Percentiles rank a stretch among this genome's conserved stretches.
These are phyloP conservation scores for Solanum habrochaites DNA, from an alignment of 257 asterid genomes.

Conservation along the genomic window DNA sequence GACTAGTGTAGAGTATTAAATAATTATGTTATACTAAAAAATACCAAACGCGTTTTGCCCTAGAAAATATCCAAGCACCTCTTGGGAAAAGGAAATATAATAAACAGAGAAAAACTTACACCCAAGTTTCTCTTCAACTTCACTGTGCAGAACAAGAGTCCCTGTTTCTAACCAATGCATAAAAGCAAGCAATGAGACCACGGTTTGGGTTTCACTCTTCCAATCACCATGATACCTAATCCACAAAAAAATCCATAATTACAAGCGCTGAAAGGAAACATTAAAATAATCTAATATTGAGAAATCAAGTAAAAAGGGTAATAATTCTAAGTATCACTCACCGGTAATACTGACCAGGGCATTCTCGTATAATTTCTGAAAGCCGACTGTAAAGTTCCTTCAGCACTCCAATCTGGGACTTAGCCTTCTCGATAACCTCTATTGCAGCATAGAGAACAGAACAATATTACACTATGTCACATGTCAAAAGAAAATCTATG, in stretches of 20 bases:
- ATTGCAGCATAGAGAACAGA: constrained; percentile 1
- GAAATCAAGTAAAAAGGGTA: not conserved
- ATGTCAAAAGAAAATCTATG: not conserved
- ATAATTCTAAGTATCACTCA: constrained; percentile 4
- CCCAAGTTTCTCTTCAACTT: constrained; percentile 85
- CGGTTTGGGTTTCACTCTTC: constrained; percentile 79
- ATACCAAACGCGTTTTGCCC: not conserved
- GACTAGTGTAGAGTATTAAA: not conserved
- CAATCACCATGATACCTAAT: constrained; percentile 79
- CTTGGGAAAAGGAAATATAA: not conserved
- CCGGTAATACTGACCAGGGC: constrained; percentile 89
- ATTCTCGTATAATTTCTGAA: constrained; percentile 55
- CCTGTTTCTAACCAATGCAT: constrained; percentile 89
- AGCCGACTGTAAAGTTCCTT: constrained; percentile 48
- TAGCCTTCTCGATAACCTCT: constrained; percentile 83
- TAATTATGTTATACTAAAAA: not conserved
- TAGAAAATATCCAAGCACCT: not conserved
- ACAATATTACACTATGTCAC: not conserved
- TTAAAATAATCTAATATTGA: not conserved
- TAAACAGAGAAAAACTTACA: constrained; percentile 35
- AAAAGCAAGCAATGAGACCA: constrained; percentile 76
- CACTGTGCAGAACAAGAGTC: constrained; percentile 63
- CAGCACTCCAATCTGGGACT: constrained; percentile 42
- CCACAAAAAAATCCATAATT: constrained; percentile 3
- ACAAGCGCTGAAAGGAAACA: not conserved